Base-by-base conservation (phyloP, 2,329 filamentous ascomycete genomes). In the Arthroderma sp. region DNA sequence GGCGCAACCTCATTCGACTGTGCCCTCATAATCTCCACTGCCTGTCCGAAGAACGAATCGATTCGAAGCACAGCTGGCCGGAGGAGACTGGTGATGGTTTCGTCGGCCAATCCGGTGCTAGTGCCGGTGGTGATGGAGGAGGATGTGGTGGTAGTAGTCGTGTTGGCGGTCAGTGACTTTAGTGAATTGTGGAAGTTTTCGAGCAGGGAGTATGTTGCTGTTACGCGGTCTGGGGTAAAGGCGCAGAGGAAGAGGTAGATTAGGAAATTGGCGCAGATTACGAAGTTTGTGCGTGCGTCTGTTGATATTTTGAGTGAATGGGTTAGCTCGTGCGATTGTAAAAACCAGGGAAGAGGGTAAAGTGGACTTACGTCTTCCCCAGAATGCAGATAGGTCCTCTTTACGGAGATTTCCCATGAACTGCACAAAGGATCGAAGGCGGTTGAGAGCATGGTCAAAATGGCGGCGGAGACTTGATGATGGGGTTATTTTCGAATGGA, bases 21-120 rank as follows among this genome's bases (percentile, higher is more conserved):
- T n/a, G 36, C 10, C n/a, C 36, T 38, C 36, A 38, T 38, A 22
- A 38, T 38, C 11, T 38, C 36, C 36, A 38, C 36, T n/a, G 36
- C 36, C n/a, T 38, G 36, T n/a, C 36, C 36, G 36, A 38, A 38
- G n/a, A 38, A 38, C n/a, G 36, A 38, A 22, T 38, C 36, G 15
- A 38, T 38, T 9, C 36, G 36, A 38, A 38, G 36, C n/a, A 38
- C 36, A 15, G 36, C 36, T 5, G 36, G 36, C 36, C 36, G 22
- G 15, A 38, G 29, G n/a, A 38, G 36, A 6, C 36, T 27, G n/a
- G n/a, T 22, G 10, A 22, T 38, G 1, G 15, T 38, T 7, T 38
- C 36, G 10, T 38, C 36, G 15, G 15, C 15, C 15, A 22, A 2
- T 22, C 15, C 15, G 3, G 15, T 22, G 15, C 15, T 22, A 22